Conservation (phyloP, 1,284 basidiomycete genomes). For the Cryptococcus deneoformans region DNA sequence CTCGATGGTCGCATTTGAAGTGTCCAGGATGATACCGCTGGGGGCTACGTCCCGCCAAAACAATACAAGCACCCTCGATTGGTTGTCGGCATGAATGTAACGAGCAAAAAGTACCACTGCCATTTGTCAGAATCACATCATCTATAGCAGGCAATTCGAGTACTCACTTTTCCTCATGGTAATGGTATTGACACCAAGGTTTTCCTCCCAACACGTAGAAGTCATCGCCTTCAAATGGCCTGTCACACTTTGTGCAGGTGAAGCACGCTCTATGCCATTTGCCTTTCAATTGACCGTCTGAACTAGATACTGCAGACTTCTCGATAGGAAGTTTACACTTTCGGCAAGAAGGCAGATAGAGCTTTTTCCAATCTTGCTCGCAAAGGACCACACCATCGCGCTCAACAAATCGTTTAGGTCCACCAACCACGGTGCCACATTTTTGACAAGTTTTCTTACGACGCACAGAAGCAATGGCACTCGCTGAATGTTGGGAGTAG, state of each 20-base stretch:
- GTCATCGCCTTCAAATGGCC: slow-evolving; percentile 80
- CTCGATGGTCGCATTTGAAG: slow-evolving; percentile 57
- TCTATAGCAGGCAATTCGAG: background rate
- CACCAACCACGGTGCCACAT: slow-evolving; percentile 66
- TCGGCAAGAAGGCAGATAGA: slow-evolving; percentile 84
- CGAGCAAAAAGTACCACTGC: slow-evolving; percentile 70
- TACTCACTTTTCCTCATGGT: slow-evolving; percentile 73
- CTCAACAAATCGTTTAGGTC: slow-evolving; percentile 68
- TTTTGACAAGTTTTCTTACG: slow-evolving; percentile 56
- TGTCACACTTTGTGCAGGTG: slow-evolving; percentile 74
- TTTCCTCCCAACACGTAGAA: slow-evolving; percentile 86
- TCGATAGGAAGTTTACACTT: slow-evolving; percentile 79
- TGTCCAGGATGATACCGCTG: slow-evolving; percentile 81
- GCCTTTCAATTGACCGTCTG: slow-evolving; percentile 86
- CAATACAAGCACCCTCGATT: slow-evolving; percentile 85
- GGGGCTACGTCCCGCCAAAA: slow-evolving; percentile 62
- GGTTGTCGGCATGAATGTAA: slow-evolving; percentile 73
- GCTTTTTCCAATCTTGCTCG: slow-evolving; percentile 87
- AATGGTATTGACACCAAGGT: slow-evolving; percentile 83
- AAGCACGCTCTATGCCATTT: slow-evolving; percentile 89
- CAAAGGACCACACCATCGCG: slow-evolving; percentile 68
- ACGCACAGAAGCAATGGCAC: background rate
- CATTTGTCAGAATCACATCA: slow-evolving; percentile 6
- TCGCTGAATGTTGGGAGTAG: no score
- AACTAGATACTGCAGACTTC: slow-evolving; percentile 82